Base-by-base conservation (phyloP, 768 basidiomycete species). In the Mycena kentingensis region DNA sequence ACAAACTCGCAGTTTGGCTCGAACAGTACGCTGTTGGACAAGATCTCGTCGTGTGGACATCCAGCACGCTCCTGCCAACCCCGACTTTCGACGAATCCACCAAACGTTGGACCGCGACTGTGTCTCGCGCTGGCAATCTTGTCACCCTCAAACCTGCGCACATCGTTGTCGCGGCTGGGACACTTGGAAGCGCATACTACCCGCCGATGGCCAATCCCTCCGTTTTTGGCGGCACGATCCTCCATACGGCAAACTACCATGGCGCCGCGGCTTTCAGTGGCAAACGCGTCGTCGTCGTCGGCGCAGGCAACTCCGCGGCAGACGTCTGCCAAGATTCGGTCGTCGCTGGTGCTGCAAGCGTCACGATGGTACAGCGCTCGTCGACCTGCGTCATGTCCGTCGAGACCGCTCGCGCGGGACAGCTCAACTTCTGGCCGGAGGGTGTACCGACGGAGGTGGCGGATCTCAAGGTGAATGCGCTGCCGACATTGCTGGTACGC, bases 361-460 rank as follows among this genome's bases (percentile, higher is more conserved):
- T 76, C 19, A 76, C 74, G 0, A 75, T 77, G 72, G 65, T 77
- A 18, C 74, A 77, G 45, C 70, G 77, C 11, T 73, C 74, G 2
- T 62, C 68, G 2, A 77, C 72, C 13, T 70, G 66, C 49, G 68
- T 76, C 12, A 49, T 68, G 5, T 54, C 57, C 29, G 27, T 41
- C 27, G 49, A 35, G 21, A 28, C 29, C 12, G 19, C 42, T 16
- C 50, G 48, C 13, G 10, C 18, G 22, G 24, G 32, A 19, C 38
- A 60, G 22, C 52, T 50, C 5, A 16, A 36, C 7, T 46, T 51
- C 19, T 67, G 46, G 46, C 61, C 60, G 3, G 55, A 61, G 6
- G 64, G 58, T 10, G 32, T 62, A 6, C 63, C 64, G 2, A 37
- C 60, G 3, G 66, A 64, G 6, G 52, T 63, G 5, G 55, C 59